Evolutionary conservation across 805 yeast species (phyloP), one percentile per base, ranked within the genome.

Genomic region (Saturnispora silvae): DNA sequence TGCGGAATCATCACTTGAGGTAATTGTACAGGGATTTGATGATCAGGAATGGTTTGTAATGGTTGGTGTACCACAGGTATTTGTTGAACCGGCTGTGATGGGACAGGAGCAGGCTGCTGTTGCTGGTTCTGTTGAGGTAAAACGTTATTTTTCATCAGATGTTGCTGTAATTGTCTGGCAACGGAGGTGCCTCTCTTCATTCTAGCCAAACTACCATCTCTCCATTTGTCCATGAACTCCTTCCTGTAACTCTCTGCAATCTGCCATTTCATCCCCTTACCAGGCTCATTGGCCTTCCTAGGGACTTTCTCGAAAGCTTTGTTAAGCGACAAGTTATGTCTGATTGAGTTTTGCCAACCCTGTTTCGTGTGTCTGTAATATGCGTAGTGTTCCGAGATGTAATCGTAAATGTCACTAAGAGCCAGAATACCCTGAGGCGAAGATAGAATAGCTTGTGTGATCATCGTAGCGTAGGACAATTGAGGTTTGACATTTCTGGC

Each of bases 211-310:
- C 80, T 71, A 13, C 95, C 95, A 42, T 72, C 77, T 41, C 73
- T 74, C 61, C 87, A 77, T 62, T 86, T 83, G 47, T 70, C 72
- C 54, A 87, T 60, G 51, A 87, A 87, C 46, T 92, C 98, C 31
- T 77, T 77, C 50, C 81, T 78, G 56, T 81, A 89, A 33, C 77
- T 64, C 28, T 84, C 92, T 45, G 86, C 76, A 41, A 92, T 87
- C 61, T 86, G 94, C 99, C 99, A 92, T 61, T 92, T 92, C 94
- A 92, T 89, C 45, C 98, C 97, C 59, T 92, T 92, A 14, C 99
- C 98, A 0, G 97, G 96, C 61, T 92, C 97, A 57, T 85, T 81
- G 22, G 95, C 87, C 54, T 82, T 74, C 52, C 99, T 71, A 28
- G 97, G 96, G 17, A 89, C 96, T 61, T 92, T 92, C 52, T 89